A percentile compares a stretch with the other conserved stretches of the same genome.
These are phyloP conservation scores for Xylaria hypoxylon DNA, from an alignment of 2,329 filamentous ascomycete genomes.

Conservation along the genomic window DNA sequence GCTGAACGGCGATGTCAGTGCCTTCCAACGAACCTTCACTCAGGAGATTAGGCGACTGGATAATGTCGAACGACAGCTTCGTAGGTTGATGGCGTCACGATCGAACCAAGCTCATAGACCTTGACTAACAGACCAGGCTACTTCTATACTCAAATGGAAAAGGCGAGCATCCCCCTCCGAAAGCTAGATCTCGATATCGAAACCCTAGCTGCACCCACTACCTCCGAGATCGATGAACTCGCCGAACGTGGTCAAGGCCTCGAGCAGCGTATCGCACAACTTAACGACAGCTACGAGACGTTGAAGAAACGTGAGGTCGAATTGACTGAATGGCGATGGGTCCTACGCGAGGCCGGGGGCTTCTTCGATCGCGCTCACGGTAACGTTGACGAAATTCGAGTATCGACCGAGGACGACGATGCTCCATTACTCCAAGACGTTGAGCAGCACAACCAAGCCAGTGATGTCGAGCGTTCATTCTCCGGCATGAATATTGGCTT, in stretches of 20 bases:
- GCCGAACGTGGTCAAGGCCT: slow-evolving; percentile 91
- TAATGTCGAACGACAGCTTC: slow-evolving; percentile 97
- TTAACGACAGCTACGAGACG: slow-evolving; percentile 99
- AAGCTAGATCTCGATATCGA: slow-evolving; percentile 93
- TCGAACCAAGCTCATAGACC: slow-evolving; percentile 14
- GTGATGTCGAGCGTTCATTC: slow-evolving; percentile 85
- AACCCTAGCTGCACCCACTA: slow-evolving; percentile 86
- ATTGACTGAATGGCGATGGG: slow-evolving; percentile 98
- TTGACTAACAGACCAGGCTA: slow-evolving; percentile 72
- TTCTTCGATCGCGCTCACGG: slow-evolving; percentile 98
- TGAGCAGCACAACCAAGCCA: slow-evolving; percentile 78
- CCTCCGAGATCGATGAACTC: slow-evolving; percentile 95
- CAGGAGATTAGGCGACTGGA: slow-evolving; percentile 97
- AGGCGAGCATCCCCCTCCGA: slow-evolving; percentile 84
- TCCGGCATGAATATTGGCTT: slow-evolving; percentile 99
- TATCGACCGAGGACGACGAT: slow-evolving; percentile 90
- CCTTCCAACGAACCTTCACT: slow-evolving; percentile 97
- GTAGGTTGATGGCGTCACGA: slow-evolving; percentile 65
- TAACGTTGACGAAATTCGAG: slow-evolving; percentile 95
- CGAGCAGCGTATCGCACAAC: slow-evolving; percentile 87
- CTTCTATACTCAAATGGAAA: slow-evolving; percentile 96
- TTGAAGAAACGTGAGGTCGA: slow-evolving; percentile 98
- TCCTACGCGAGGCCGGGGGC: slow-evolving; percentile 92
- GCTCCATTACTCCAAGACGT: slow-evolving; percentile 93
- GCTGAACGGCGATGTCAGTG: slow-evolving; percentile 92